Percentiles rank a stretch among this genome's conserved stretches.
These are phyloP conservation scores for Pseudevernia furfuracea DNA, from an alignment of 495 filamentous ascomycete genomes.

Conservation along the genomic window DNA sequence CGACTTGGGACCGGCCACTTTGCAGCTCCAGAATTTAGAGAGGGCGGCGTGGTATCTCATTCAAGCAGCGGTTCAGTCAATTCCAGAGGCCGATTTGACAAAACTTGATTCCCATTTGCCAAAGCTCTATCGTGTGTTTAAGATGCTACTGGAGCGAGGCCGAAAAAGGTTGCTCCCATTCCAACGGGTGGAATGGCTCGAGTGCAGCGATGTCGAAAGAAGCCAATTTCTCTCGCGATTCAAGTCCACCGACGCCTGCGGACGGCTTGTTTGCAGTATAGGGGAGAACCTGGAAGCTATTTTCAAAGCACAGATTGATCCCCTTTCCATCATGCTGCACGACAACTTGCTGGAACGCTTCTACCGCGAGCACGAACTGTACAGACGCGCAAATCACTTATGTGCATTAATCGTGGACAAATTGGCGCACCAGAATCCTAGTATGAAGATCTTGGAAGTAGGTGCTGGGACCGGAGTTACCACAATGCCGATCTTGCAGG, in stretches of 20 bases:
- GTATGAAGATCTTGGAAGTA: conserved; percentile 30
- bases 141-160: background rate
- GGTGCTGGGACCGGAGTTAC: conserved; percentile 20
- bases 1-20: background rate
- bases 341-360: background rate
- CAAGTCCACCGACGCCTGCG: background rate
- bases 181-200: background rate
- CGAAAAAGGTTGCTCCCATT: background rate
- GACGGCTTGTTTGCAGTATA: background rate
- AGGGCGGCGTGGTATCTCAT: conserved; percentile 12
- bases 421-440: conserved; percentile 30
- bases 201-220: background rate
- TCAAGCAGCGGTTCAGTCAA: conserved; percentile 3
- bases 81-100: background rate
- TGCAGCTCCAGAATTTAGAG: background rate
- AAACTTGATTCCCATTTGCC: conserved; percentile 11
- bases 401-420: too few relatives aligned
- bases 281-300: background rate
- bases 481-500: conserved; percentile 35
- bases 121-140: conserved; percentile 1
- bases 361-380: background rate
- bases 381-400: too few relatives aligned
- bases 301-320: background rate
- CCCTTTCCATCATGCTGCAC: background rate
- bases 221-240: background rate